Evolutionary conservation across 768 basidiomycete species (phyloP).

Genomic region (Boletus sp.): DNA sequence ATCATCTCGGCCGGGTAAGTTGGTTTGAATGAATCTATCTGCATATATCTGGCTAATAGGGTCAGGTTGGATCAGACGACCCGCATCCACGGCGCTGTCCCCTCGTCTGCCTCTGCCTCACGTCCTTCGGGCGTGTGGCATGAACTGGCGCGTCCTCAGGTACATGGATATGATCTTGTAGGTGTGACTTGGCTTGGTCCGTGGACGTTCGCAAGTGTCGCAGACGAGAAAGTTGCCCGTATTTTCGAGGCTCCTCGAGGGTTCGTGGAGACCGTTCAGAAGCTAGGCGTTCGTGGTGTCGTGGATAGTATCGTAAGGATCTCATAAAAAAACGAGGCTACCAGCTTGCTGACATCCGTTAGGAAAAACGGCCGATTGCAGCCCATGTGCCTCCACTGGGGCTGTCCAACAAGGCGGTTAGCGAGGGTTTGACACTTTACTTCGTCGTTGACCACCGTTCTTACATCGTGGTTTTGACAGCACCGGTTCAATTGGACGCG

Average conservation of each 20-base stretch:
- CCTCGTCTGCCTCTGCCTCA: conserved; percentile 6
- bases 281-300: conserved; percentile 48
- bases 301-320: conserved; percentile 48
- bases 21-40: not conserved
- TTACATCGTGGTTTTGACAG: conserved; percentile 9
- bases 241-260: conserved; percentile 88
- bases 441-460: not conserved
- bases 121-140: conserved; percentile 54
- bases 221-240: conserved; percentile 94
- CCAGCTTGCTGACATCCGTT: conserved; percentile 5
- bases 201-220: conserved; percentile 82
- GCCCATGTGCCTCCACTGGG: conserved; percentile 94
- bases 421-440: conserved; percentile 46
- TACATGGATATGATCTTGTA: conserved; percentile 94
- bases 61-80: conserved; percentile 87
- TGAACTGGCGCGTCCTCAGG: conserved; percentile 89
- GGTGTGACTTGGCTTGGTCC: conserved; percentile 74
- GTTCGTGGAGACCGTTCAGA: conserved; percentile 67
- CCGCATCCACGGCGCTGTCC: conserved; percentile 73
- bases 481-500: conserved; percentile 15
- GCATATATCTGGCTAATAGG: not conserved
- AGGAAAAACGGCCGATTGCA: conserved; percentile 66
- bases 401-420: conserved; percentile 89
- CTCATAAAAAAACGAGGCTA: not conserved
- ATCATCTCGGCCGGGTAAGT: conserved; percentile 81